phyloP scores from a whole-genome alignment of 75 land plant species.

The Cryptomeria japonica region DNA sequence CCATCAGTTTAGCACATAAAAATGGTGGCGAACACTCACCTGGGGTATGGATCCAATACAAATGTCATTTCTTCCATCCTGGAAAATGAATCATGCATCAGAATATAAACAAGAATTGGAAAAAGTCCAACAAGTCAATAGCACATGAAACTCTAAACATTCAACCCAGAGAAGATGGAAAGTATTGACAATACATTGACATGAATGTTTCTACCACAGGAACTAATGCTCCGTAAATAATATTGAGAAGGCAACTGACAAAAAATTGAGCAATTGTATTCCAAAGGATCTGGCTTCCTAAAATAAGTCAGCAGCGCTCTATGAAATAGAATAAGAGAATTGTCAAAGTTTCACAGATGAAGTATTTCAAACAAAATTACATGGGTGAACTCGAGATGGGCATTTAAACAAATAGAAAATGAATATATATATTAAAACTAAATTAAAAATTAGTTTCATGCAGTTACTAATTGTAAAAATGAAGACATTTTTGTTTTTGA shows the following conservation, averaged over 20 bases:
- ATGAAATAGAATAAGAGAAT: background rate
- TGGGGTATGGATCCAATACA: constrained; percentile 9
- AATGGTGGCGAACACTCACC: background rate
- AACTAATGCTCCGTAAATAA: background rate
- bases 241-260: background rate
- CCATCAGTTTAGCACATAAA: background rate
- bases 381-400: background rate
- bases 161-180: background rate
- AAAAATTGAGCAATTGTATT: background rate
- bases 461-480: background rate
- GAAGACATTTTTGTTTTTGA: too few species aligned
- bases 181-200: background rate
- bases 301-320: background rate
- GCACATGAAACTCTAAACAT: background rate
- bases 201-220: background rate
- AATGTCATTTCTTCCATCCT: constrained; percentile 7
- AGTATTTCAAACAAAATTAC: background rate
- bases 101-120: background rate
- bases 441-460: too few species aligned
- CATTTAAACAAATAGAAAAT: too few species aligned
- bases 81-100: background rate
- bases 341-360: background rate
- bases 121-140: background rate
- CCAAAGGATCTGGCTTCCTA: background rate
- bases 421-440: too few species aligned